Percentiles rank a stretch among this genome's conserved stretches.
These are phyloP conservation scores for Kockovaella imperatae DNA, from an alignment of 768 basidiomycete genomes.

Conservation along the genomic window DNA sequence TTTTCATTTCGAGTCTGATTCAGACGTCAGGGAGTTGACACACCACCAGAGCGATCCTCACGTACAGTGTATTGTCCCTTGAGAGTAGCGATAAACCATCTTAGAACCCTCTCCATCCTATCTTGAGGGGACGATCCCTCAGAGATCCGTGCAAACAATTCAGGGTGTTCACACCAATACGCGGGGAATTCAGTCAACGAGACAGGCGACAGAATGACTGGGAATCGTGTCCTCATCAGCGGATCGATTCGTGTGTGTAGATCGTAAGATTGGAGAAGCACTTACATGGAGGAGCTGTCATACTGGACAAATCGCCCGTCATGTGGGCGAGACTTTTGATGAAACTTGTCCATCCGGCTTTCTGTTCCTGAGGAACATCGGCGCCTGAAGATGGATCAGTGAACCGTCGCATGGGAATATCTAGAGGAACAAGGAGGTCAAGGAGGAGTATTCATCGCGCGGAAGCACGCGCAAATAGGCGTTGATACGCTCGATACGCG, in stretches of 20 bases:
- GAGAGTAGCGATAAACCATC: constrained; percentile 94
- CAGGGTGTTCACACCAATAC: constrained; percentile 94
- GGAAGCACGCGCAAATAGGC: too few relatives aligned
- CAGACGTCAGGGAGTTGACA: neutral
- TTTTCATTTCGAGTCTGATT: constrained; percentile 77
- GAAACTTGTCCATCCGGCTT: constrained; percentile 81
- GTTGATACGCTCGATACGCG: too few relatives aligned
- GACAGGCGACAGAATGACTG: constrained; percentile 75
- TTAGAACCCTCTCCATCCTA: constrained; percentile 69
- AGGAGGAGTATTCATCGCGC: too few relatives aligned
- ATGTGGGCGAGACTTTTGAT: constrained; percentile 79
- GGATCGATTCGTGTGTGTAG: neutral
- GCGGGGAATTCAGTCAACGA: constrained; percentile 91
- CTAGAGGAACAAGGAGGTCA: too few relatives aligned
- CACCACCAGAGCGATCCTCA: neutral
- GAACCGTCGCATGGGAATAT: too few relatives aligned
- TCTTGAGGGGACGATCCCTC: constrained; percentile 66
- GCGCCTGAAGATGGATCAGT: constrained; percentile 25
- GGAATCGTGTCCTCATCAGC: neutral
- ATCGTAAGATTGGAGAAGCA: neutral
- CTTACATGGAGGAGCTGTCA: constrained; percentile 48
- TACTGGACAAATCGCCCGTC: constrained; percentile 70
- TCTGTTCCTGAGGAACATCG: constrained; percentile 71
- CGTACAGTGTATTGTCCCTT: constrained; percentile 65
- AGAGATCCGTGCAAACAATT: constrained; percentile 77